phyloP scores from a whole-genome alignment of 108 stramenopile species.

The Cyclotella distinguenda region DNA sequence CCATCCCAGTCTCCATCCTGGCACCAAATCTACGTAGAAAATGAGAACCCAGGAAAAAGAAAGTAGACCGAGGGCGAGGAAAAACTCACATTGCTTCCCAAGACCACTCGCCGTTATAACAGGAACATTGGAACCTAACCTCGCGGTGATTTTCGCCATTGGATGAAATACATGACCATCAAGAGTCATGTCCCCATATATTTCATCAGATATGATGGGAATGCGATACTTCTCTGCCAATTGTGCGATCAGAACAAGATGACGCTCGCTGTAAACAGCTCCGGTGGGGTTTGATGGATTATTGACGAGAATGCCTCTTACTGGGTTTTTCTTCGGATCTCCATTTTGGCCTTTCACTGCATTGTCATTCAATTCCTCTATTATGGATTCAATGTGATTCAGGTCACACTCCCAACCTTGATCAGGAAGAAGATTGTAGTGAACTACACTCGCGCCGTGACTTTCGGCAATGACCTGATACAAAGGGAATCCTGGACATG shows the following conservation, averaged over 20 bases:
- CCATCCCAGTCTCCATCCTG: conserved; percentile 93
- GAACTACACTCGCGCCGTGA: conserved; percentile 72
- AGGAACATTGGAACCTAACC: conserved; percentile 68
- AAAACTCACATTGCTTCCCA: conserved; percentile 83
- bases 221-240: conserved; percentile 66
- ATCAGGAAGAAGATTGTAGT: conserved; percentile 78
- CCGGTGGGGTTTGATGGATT: conserved; percentile 95
- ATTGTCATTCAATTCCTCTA: conserved; percentile 16
- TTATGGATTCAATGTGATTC: conserved; percentile 65
- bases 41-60: no score
- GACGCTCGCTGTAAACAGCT: conserved; percentile 78
- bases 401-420: conserved; percentile 87
- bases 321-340: conserved; percentile 19
- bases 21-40: conserved; percentile 64
- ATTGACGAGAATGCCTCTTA: conserved; percentile 85
- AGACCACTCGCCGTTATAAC: conserved; percentile 86
- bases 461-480: conserved; percentile 89
- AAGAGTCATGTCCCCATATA: conserved; percentile 90
- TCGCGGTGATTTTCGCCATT: conserved; percentile 65
- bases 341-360: not conserved
- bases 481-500: conserved; percentile 88
- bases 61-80: no score
- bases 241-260: conserved; percentile 60
- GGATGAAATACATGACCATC: conserved; percentile 59
- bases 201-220: conserved; percentile 90